These are phyloP conservation scores for Dryadomyces sulphureus DNA, from an alignment of 2,329 filamentous ascomycete genomes.

Conservation along the genomic window DNA sequence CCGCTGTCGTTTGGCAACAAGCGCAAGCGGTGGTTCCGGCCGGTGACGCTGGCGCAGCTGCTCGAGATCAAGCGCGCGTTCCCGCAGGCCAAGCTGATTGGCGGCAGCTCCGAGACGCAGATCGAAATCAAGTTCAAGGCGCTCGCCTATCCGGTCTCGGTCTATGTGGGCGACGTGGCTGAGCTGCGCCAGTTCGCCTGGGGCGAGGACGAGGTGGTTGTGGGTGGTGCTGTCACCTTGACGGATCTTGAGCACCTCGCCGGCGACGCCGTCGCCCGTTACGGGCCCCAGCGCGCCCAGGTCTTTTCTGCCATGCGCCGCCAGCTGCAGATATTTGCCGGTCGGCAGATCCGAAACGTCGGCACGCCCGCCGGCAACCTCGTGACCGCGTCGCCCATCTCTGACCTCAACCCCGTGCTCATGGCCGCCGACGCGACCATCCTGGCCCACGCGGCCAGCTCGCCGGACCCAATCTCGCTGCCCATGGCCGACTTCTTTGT, in stretches of 20 bases:
- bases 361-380: constrained; percentile 91
- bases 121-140: constrained; percentile 98
- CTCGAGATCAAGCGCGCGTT: constrained; percentile 80
- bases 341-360: constrained; percentile 92
- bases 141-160: constrained; percentile 74
- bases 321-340: constrained; percentile 88
- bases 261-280: constrained; percentile 62
- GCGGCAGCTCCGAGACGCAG: constrained; percentile 91
- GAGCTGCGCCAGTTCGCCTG: constrained; percentile 75
- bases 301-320: constrained; percentile 86
- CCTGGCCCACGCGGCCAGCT: constrained; percentile 55
- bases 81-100: constrained; percentile 84
- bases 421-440: constrained; percentile 74
- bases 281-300: constrained; percentile 57
- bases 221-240: constrained; percentile 83
- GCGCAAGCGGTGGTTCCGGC: constrained; percentile 83
- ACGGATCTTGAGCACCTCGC: constrained; percentile 85
- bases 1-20: constrained; percentile 88
- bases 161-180: constrained; percentile 85
- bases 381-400: constrained; percentile 89
- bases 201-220: constrained; percentile 67
- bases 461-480: too few species aligned
- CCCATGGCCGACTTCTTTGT: constrained; percentile 88
- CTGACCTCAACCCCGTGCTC: constrained; percentile 87
- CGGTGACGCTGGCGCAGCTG: constrained; percentile 72